Base-by-base conservation (phyloP, 495 filamentous ascomycete species). In the Trichoderma reesei region DNA sequence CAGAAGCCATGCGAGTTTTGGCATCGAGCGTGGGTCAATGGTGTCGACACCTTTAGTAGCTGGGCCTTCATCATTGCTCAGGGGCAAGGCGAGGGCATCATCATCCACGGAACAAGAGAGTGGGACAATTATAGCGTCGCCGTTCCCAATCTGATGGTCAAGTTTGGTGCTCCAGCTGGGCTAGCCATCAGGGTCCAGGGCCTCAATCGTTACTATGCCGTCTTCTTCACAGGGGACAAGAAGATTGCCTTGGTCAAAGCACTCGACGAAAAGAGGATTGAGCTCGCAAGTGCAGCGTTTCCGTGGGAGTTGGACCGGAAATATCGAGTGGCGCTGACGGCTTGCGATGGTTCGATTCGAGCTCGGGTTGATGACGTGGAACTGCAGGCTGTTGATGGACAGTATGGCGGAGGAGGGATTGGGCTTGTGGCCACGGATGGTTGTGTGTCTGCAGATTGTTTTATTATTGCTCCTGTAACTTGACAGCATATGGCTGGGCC, bases 41-140 rank as follows among this genome's bases (percentile, higher is more conserved):
- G 67, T 42, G 63, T 67, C 11, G 67, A 69, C 51, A 18, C 48
- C 2, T 73, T 74, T 60, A 63, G 54, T 31, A 33, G 64, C 5
- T 42, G 56, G 0, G 63, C 31, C 20, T 71, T 73, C 44, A 20
- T 66, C 7, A 63, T 71, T 18, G 69, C 69, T 8, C 69, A 74
- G 60, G 68, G 72, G 46, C 13, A 41, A 2, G 72, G 68, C 11
- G 66, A 73, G 20, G 72, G 71, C 0, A 60, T 74, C 3, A 64
- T 73, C 5, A 64, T 59, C 64, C 68, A 69, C 38, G 72, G 72
- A 14, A 74, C 72, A 36, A 65, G 71, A 8, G 71, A 72, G 7
- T 74, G 72, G 72, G 56, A 59, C 4, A 66, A 74, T 60, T 74
- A 73, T 65, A 60, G 41, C 1, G 64, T 61, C 13, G 41, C 46